These are phyloP conservation scores for Trichoderma reesei DNA, from an alignment of 495 filamentous ascomycete species.

Conservation along the genomic window DNA sequence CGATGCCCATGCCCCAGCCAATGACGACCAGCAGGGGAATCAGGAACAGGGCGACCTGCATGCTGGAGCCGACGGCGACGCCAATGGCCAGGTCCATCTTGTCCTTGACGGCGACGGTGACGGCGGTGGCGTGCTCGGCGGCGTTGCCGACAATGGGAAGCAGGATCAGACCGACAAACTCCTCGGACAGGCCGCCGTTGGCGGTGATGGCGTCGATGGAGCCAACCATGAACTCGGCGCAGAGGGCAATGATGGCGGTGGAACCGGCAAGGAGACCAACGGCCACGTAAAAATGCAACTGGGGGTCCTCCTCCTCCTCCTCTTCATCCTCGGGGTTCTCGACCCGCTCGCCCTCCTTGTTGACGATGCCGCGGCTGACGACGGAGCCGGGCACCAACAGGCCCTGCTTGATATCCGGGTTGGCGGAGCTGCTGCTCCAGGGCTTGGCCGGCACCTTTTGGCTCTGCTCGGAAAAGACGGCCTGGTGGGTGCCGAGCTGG, in stretches of 20 bases:
- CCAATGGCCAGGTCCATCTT: conserved; percentile 87
- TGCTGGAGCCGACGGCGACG: conserved; percentile 73
- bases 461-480: conserved; percentile 63
- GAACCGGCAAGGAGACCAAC: conserved; percentile 57
- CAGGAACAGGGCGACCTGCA: conserved; percentile 78
- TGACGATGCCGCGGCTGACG: conserved; percentile 31
- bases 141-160: conserved; percentile 87
- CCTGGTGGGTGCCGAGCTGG: conserved; percentile 67
- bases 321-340: conserved; percentile 41
- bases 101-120: conserved; percentile 79
- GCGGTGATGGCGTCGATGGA: conserved; percentile 63
- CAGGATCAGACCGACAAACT: conserved; percentile 77
- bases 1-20: conserved; percentile 67
- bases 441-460: conserved; percentile 51
- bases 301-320: conserved; percentile 56
- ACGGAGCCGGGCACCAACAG: conserved; percentile 32
- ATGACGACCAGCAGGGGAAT: conserved; percentile 70
- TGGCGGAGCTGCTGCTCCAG: conserved; percentile 49
- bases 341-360: conserved; percentile 32
- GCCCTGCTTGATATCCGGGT: conserved; percentile 39
- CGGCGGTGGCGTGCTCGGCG: conserved; percentile 78
- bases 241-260: conserved; percentile 75
- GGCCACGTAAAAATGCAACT: conserved; percentile 60
- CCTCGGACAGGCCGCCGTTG: conserved; percentile 47
- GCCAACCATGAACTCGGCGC: conserved; percentile 83